Evolutionary conservation across 1,284 basidiomycete species (phyloP).

Genomic region (Earliella scabrosa): DNA sequence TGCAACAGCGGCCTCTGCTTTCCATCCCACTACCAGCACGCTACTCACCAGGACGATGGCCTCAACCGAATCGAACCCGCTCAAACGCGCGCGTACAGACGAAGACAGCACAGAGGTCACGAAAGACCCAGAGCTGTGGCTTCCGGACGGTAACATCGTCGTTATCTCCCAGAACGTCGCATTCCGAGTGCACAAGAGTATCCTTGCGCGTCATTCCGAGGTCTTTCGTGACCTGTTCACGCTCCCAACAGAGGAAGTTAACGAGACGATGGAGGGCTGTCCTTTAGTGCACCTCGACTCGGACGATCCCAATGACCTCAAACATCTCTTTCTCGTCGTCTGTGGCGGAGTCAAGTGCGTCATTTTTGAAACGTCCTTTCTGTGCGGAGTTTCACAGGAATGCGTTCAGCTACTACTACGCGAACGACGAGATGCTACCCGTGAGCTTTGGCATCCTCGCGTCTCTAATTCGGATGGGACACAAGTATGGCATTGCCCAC

Average conservation of each 20-base stretch:
- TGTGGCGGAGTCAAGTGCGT: constrained; percentile 15
- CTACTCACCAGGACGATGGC: too few relatives aligned
- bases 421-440: neutral
- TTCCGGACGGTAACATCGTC: constrained; percentile 21
- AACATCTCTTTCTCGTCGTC: constrained; percentile 14
- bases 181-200: constrained; percentile 19
- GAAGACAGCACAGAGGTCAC: too few relatives aligned
- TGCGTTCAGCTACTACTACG: constrained; percentile 10
- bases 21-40: too few relatives aligned
- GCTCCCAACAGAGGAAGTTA: constrained; percentile 9
- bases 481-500: constrained; percentile 18
- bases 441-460: constrained; percentile 3
- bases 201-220: constrained; percentile 20
- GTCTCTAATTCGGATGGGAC: constrained; percentile 16
- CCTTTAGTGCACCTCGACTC: constrained; percentile 15
- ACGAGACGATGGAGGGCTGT: constrained; percentile 17
- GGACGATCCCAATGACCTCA: constrained; percentile 20
- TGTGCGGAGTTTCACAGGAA: neutral
- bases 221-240: constrained; percentile 24
- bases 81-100: too few relatives aligned
- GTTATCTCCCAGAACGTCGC: constrained; percentile 6
- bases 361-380: neutral
- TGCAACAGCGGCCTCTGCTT: too few relatives aligned
- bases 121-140: neutral
- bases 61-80: too few relatives aligned